phyloP scores from a whole-genome alignment of 345 rosid genomes.

The Sonneratia caseolaris region DNA sequence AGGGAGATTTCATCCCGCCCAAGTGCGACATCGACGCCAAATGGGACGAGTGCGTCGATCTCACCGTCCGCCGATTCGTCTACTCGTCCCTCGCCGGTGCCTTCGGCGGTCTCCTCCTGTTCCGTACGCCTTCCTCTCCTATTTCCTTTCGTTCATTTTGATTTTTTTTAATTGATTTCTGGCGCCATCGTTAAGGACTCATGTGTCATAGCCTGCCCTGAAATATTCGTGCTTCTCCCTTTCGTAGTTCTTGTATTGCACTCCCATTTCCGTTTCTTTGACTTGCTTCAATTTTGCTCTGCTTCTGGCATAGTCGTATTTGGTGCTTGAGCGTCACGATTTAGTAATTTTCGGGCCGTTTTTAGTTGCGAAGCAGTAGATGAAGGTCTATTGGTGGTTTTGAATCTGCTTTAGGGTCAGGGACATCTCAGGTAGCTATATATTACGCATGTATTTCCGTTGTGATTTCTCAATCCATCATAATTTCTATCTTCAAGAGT shows the following conservation, averaged over 20 bases:
- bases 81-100: constrained; percentile 83
- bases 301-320: not conserved
- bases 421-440: not conserved
- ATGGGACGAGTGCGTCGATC: constrained; percentile 91
- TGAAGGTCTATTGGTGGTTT: not conserved
- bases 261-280: not conserved
- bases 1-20: constrained; percentile 20
- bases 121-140: constrained; percentile 40
- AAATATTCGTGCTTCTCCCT: not conserved
- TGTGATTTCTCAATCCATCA: not conserved
- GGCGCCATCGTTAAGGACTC: not conserved
- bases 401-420: not conserved
- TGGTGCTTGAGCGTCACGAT: not conserved
- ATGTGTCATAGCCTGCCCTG: not conserved
- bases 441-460: not conserved
- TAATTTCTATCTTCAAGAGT: not conserved
- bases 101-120: constrained; percentile 72
- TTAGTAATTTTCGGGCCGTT: not conserved
- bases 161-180: not conserved
- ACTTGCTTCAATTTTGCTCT: not conserved
- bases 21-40: constrained; percentile 56
- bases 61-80: constrained; percentile 65
- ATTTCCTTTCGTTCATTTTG: not conserved
- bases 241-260: not conserved
- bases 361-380: not conserved